Evolutionary conservation across 495 filamentous ascomycete species (phyloP).

Genomic region (Xylaria longipes): DNA sequence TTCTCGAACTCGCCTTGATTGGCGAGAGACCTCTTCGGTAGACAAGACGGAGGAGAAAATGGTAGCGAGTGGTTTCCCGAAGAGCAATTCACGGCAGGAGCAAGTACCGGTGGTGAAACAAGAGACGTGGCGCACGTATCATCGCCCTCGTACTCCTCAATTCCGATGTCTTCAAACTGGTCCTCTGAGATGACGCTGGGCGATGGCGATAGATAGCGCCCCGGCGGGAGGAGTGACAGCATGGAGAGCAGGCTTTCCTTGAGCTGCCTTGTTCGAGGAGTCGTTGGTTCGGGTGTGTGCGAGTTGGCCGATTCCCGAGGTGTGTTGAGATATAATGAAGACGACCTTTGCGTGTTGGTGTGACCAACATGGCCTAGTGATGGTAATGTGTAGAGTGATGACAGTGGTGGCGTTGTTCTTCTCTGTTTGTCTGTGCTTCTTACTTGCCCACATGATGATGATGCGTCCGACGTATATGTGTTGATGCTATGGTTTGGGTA

Average conservation of each 20-base stretch:
- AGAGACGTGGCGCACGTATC: neutral
- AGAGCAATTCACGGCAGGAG: neutral
- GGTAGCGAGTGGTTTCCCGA: neutral
- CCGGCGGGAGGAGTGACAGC: slow-evolving; percentile 12
- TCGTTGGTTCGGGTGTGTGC: neutral
- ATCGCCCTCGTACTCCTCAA: neutral
- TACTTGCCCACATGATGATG: neutral
- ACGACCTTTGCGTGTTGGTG: too few species aligned
- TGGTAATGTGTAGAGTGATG: neutral
- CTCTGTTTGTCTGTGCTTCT: neutral
- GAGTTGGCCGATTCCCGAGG: neutral
- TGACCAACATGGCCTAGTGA: neutral
- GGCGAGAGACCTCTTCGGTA: neutral
- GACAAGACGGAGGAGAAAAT: neutral
- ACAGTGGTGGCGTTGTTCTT: neutral
- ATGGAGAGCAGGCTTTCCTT: slow-evolving; percentile 3
- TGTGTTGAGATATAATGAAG: neutral
- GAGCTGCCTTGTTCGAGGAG: slow-evolving; percentile 8
- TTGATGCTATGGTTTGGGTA: neutral
- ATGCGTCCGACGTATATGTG: neutral
- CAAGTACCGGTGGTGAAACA: neutral
- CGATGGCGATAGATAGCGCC: neutral
- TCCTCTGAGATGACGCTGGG: neutral
- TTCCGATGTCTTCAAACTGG: neutral
- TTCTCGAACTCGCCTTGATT: neutral